Conservation (phyloP, 306 rosid genomes). For the Rubus idaeus region DNA sequence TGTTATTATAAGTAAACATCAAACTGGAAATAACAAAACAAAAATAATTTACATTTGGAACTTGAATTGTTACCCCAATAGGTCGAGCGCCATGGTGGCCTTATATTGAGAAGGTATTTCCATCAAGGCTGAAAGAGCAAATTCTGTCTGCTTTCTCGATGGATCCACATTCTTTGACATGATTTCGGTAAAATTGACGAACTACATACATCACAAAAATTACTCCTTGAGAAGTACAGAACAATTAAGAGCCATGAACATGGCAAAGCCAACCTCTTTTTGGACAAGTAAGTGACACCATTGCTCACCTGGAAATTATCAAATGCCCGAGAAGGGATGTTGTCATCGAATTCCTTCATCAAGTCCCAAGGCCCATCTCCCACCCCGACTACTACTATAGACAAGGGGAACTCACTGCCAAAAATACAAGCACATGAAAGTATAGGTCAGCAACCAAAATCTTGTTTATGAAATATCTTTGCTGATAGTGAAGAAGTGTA, state of each 20-base stretch:
- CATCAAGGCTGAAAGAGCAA: constrained; percentile 84
- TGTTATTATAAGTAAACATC: not conserved
- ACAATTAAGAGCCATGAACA: not conserved
- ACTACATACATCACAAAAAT: constrained; percentile 41
- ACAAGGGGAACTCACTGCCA: constrained; percentile 73
- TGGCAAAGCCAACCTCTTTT: not conserved
- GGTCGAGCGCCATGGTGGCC: constrained; percentile 72
- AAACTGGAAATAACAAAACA: not conserved
- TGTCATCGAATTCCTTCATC: constrained; percentile 89
- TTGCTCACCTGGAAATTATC: constrained; percentile 81
- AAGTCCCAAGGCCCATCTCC: constrained; percentile 98
- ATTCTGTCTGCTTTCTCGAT: constrained; percentile 57
- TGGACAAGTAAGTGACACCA: not conserved
- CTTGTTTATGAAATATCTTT: not conserved
- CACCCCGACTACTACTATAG: constrained; percentile 83
- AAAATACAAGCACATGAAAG: constrained; percentile 26
- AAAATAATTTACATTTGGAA: not conserved
- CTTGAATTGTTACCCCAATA: constrained; percentile 60
- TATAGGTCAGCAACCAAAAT: constrained; percentile 1
- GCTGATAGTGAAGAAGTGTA: not conserved
- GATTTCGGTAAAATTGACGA: constrained; percentile 76
- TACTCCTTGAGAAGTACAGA: constrained; percentile 24
- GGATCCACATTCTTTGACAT: constrained; percentile 58
- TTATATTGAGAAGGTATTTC: constrained; percentile 92
- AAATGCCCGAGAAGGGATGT: constrained; percentile 77